Base-by-base conservation (phyloP, 1,139 yeast species). In the Entelexis paramagnoliae region DNA sequence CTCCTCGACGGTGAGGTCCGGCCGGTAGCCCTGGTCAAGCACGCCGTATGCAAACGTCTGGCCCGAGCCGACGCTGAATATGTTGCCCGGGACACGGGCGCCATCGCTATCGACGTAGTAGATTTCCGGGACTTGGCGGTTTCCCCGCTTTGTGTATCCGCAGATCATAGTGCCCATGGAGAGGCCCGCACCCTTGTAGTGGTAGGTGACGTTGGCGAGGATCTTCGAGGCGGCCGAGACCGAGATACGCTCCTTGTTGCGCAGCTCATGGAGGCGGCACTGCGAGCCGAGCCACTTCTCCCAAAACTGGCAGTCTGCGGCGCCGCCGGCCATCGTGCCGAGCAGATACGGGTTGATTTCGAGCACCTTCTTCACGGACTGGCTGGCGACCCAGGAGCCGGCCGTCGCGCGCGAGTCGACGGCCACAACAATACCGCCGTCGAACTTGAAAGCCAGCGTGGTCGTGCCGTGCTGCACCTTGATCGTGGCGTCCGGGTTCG, bases 241-340 rank as follows among this genome's bases (percentile, higher is more conserved):
- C 2, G 95, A 81, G 60, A 91, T 91, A 63, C 98, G 78, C 68
- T 88, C 93, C 71, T 89, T 89, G 68, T 89, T 93, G 65, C 96
- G 79, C 64, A 91, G 76, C 68, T 91, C 98, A 68, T 89, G 95
- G 62, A 91, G 73, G 64, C 99, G 78, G 72, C 98, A 91, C 70
- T 91, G 97, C 20, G 95, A 75, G 59, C 98, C 98, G 58, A 91
- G 76, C 97, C 97, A 91, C 29, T 96, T 87, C 72, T 91, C 97
- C 99, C 99, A 91, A 70, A 76, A 93, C 69, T 93, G 98, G 75
- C 99, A 91, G 71, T 91, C 99, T 28, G 98, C 98, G 49, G 99
- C 99, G 73, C 97, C 97, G 71, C 99, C 99, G 35, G 99, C 99
- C 96, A 91, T 82, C 32, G 99, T 91, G 59, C 99, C 99, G 63